These are phyloP conservation scores for Echria macrotheca DNA, from an alignment of 495 filamentous ascomycete species.

Conservation along the genomic window DNA sequence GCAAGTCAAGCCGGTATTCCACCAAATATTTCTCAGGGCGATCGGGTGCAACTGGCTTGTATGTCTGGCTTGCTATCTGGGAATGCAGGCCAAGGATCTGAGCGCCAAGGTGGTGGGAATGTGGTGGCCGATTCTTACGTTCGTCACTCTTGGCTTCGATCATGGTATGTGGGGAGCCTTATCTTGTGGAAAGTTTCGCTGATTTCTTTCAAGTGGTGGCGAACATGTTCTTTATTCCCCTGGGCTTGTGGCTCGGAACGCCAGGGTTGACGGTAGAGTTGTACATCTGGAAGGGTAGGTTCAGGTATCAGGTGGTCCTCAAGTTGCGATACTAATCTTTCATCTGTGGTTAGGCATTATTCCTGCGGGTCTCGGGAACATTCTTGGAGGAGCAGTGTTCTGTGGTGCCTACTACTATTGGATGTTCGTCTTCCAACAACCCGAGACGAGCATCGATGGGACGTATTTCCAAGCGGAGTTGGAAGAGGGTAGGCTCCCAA, in stretches of 20 bases:
- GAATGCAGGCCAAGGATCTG: slow-evolving; percentile 51
- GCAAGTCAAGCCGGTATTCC: slow-evolving; percentile 51
- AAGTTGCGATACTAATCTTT: slow-evolving; percentile 2
- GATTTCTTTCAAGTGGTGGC: slow-evolving; percentile 41
- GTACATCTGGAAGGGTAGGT: slow-evolving; percentile 58
- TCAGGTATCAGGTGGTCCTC: neutral
- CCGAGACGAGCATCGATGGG: slow-evolving; percentile 19
- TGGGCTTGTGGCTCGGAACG: slow-evolving; percentile 49
- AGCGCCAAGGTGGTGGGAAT: slow-evolving; percentile 55
- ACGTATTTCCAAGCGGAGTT: slow-evolving; percentile 11
- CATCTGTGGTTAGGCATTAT: slow-evolving; percentile 38
- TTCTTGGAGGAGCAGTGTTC: slow-evolving; percentile 51
- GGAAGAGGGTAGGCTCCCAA: slow-evolving; percentile 9
- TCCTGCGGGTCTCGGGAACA: slow-evolving; percentile 53
- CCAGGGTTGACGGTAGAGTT: slow-evolving; percentile 46
- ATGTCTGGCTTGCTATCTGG: slow-evolving; percentile 54
- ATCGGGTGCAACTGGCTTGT: slow-evolving; percentile 64
- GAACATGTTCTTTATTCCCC: slow-evolving; percentile 61
- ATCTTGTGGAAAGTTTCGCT: neutral
- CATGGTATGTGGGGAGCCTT: slow-evolving; percentile 26
- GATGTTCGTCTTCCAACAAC: slow-evolving; percentile 37
- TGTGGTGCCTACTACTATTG: slow-evolving; percentile 48
- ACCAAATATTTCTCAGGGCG: slow-evolving; percentile 55
- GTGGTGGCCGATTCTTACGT: slow-evolving; percentile 59
- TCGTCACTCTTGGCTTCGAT: slow-evolving; percentile 54